A percentile compares a stretch with the other conserved stretches of the same genome.
phyloP scores from a whole-genome alignment of 1,139 yeast genomes.

The Hyphopichia wangnamkhiaoensis region DNA sequence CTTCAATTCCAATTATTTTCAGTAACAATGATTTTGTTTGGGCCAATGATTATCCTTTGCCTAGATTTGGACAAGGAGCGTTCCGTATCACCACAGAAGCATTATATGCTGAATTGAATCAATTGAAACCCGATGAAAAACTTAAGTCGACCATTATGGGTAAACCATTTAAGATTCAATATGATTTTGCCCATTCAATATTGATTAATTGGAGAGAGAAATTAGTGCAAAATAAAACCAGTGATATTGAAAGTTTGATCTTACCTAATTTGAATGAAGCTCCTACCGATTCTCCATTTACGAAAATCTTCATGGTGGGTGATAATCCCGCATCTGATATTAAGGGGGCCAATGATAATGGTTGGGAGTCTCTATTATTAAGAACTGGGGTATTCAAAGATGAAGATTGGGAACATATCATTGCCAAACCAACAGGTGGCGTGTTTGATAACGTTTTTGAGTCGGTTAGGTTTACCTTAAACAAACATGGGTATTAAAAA shows the following conservation, averaged over 20 bases:
- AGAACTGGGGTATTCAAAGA: constrained; percentile 85
- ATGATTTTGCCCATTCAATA: constrained; percentile 79
- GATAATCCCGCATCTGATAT: constrained; percentile 95
- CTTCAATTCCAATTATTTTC: constrained; percentile 78
- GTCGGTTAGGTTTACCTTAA: constrained; percentile 39
- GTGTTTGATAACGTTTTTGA: constrained; percentile 50
- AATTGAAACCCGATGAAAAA: constrained; percentile 34
- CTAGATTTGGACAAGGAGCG: constrained; percentile 94
- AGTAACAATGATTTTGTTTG: constrained; percentile 87
- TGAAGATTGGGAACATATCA: constrained; percentile 50
- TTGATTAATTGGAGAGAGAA: constrained; percentile 59
- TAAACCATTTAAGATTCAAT: constrained; percentile 79
- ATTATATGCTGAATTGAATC: constrained; percentile 60
- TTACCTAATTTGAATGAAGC: constrained; percentile 39
- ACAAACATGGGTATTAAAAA: constrained; percentile 12
- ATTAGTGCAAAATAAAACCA: constrained; percentile 21
- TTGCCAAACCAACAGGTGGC: constrained; percentile 49
- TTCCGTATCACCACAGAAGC: constrained; percentile 66
- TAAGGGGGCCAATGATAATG: constrained; percentile 80
- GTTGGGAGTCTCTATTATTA: constrained; percentile 86
- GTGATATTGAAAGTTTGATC: constrained; percentile 18
- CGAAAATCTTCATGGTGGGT: constrained; percentile 85
- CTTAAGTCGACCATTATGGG: constrained; percentile 71
- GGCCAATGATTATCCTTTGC: constrained; percentile 80
- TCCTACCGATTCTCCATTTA: constrained; percentile 46